phyloP scores from a whole-genome alignment of 768 basidiomycete species.

The Paxillus involutus region DNA sequence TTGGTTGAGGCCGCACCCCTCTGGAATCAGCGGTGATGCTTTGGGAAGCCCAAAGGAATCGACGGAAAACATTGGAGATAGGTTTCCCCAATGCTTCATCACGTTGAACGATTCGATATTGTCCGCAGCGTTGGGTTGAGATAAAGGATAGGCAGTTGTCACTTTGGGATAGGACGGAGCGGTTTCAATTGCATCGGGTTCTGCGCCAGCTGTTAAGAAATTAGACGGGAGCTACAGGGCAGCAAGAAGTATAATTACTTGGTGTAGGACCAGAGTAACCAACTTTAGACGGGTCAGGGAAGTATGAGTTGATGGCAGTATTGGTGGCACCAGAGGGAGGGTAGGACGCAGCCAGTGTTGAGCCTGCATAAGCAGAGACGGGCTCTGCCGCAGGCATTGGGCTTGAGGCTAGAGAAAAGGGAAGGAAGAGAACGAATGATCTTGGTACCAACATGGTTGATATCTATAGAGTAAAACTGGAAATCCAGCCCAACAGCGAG shows the following conservation, averaged over 20 bases:
- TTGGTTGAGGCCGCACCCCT: constrained; percentile 45
- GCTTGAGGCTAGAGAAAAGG: not conserved
- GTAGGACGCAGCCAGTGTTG: constrained; percentile 40
- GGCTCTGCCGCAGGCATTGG: not conserved
- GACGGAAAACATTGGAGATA: constrained; percentile 52
- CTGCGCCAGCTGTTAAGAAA: constrained; percentile 38
- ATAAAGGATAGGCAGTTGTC: constrained; percentile 40
- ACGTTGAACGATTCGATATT: constrained; percentile 43
- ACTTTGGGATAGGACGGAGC: constrained; percentile 40
- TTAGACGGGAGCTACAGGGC: not conserved
- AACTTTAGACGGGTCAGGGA: constrained; percentile 42
- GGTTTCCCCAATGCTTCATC: constrained; percentile 46
- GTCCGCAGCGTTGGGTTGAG: constrained; percentile 38
- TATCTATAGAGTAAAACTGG: not conserved
- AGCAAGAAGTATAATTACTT: constrained; percentile 32
- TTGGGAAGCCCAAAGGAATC: constrained; percentile 50
- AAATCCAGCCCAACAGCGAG: not conserved
- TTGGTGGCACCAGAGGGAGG: constrained; percentile 41
- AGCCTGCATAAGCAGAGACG: constrained; percentile 44
- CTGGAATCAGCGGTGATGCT: constrained; percentile 45
- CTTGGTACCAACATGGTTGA: not conserved
- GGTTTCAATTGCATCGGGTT: constrained; percentile 40
- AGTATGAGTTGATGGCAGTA: constrained; percentile 35
- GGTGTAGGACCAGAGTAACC: constrained; percentile 51
- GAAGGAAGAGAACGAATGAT: constrained; percentile 4